Evolutionary conservation across 2,329 filamentous ascomycete species (phyloP), one percentile per base, ranked within the genome.

Genomic region (Ophiostoma novo-ulmi): DNA sequence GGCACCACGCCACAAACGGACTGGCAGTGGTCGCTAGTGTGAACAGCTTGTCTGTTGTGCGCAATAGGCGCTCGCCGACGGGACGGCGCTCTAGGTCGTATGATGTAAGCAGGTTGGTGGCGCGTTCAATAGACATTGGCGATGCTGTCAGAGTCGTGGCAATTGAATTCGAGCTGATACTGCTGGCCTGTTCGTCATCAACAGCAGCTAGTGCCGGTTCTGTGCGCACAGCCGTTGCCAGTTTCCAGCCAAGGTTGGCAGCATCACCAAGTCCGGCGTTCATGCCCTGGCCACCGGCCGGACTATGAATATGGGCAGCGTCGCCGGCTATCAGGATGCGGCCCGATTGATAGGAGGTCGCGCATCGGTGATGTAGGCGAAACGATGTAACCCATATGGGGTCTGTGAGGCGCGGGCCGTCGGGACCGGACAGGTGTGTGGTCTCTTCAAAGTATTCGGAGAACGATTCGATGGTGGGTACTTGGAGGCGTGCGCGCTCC

Each of bases 281-380:
- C 83, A 88, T 84, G 0, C 86, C 86, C 74, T 87, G 85, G 0
- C 84, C 86, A 1, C 85, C 86, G 0, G 82, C 82, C 0, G 84
- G 84, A 52, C 80, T 84, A 72, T 87, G 85, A 14, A 85, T 85
- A 72, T 88, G 85, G 1, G 84, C 84, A 6, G 85, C 85, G 70
- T 88, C 86, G 17, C 86, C 85, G 1, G 83, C 85, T 0, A 88
- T 77, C 64, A 88, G 83, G 3, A 85, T 78, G 3, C 84, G 80
- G 2, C 82, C 81, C 31, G 80, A 79, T 6, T 82, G 81, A 74
- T 85, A 84, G 10, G 72, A 74, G 8, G 77, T 77, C 2, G 80
- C 79, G 39, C 80, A 78, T 7, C 81, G 77, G 73, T 83, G 79
- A 74, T 83, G 82, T 8, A 83, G 78, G 2, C 78, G 80, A 75